These are phyloP conservation scores for Chamaecrista fasciculata DNA, from an alignment of 306 rosid genomes.

Conservation along the genomic window DNA sequence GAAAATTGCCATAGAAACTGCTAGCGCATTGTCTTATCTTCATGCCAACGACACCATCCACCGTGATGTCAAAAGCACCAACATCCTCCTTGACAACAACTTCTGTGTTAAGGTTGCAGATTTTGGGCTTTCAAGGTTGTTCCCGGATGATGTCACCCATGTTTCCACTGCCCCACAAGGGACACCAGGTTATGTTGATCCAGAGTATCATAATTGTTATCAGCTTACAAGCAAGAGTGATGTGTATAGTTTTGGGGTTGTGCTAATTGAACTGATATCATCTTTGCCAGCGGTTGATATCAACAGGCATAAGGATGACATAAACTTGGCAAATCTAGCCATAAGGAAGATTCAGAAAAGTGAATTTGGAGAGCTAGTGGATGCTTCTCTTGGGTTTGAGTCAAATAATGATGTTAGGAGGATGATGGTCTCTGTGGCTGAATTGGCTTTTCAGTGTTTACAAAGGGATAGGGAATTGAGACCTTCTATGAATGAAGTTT, in stretches of 20 bases:
- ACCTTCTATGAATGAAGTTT: slow-evolving; percentile 64
- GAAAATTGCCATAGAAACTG: slow-evolving; percentile 26
- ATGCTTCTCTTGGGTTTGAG: slow-evolving; percentile 42
- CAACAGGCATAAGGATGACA: slow-evolving; percentile 43
- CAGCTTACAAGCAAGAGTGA: no score
- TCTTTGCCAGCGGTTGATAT: slow-evolving; percentile 45
- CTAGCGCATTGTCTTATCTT: slow-evolving; percentile 46
- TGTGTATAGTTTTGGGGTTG: no score
- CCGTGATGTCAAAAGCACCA: slow-evolving; percentile 32
- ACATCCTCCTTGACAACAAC: slow-evolving; percentile 48
- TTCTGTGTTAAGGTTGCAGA: slow-evolving; percentile 54
- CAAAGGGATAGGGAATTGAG: slow-evolving; percentile 66
- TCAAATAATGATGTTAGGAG: no score
- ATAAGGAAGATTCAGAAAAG: slow-evolving; percentile 37
- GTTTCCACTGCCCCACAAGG: no score
- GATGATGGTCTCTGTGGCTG: no score
- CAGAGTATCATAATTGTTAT: no score
- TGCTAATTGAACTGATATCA: background rate
- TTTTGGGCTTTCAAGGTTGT: slow-evolving; percentile 53
- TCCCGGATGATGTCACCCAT: no score
- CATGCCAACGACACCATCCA: slow-evolving; percentile 57
- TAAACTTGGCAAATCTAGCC: no score
- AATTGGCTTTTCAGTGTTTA: no score
- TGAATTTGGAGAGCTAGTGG: slow-evolving; percentile 37
- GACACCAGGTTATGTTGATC: no score